Conservation (phyloP, 2,329 filamentous ascomycete genomes). For the Aphanoascus verrucosus region DNA sequence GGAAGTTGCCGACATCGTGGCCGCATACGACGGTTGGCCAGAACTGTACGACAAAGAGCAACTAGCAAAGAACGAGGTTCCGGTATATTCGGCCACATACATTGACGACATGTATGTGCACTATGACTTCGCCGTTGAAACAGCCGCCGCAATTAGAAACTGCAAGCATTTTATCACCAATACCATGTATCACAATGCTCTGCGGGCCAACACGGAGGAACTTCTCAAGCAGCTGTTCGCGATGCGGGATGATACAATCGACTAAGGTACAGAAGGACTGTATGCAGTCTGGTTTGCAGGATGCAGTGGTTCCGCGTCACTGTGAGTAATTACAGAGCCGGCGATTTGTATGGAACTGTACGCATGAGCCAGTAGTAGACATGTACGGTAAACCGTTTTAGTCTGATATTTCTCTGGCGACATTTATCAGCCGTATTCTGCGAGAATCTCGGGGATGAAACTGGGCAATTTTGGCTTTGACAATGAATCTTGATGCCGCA, state of each 20-base stretch:
- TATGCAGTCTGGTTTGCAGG: background rate
- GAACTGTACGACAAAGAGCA: constrained; percentile 64
- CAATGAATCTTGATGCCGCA: constrained; percentile 44
- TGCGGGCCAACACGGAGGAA: constrained; percentile 62
- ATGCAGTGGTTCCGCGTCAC: background rate
- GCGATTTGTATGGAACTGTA: too few relatives aligned
- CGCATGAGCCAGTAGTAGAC: background rate
- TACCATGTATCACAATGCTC: constrained; percentile 72
- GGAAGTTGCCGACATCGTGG: constrained; percentile 60
- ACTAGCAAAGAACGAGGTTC: constrained; percentile 65
- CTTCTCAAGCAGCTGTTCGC: constrained; percentile 66
- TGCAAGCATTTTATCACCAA: constrained; percentile 80
- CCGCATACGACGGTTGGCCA: constrained; percentile 59
- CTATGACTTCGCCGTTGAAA: constrained; percentile 60
- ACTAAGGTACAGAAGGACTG: constrained; percentile 30
- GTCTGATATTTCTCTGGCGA: constrained; percentile 25
- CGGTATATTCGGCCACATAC: constrained; percentile 75
- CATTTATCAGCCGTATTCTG: constrained; percentile 44
- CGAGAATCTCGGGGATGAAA: constrained; percentile 46
- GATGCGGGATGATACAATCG: constrained; percentile 59
- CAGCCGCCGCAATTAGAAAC: constrained; percentile 61
- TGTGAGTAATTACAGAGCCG: background rate
- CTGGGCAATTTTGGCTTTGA: constrained; percentile 46
- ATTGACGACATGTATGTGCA: constrained; percentile 91
- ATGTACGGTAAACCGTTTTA: background rate